Conservation (phyloP, 495 filamentous ascomycete genomes). For the Penicillium cosmopolitanum region DNA sequence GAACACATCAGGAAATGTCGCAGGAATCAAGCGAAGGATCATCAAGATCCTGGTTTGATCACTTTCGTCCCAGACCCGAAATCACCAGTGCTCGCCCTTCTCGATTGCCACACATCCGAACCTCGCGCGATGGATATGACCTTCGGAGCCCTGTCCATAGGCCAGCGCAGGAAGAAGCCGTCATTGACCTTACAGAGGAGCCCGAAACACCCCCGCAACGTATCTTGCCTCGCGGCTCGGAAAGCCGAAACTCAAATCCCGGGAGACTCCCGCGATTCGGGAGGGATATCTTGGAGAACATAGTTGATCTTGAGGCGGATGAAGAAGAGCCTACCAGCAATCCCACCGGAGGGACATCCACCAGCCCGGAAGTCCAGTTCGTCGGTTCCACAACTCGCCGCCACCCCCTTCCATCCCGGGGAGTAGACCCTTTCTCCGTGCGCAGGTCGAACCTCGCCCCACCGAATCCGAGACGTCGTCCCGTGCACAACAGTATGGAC, state of each 20-base stretch:
- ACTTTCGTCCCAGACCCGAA: slow-evolving; percentile 23
- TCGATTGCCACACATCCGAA: slow-evolving; percentile 37
- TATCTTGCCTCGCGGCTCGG: slow-evolving; percentile 5
- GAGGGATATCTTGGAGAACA: slow-evolving; percentile 37
- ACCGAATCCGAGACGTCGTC: background rate
- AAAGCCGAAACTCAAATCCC: slow-evolving; percentile 12
- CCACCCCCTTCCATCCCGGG: slow-evolving; percentile 9
- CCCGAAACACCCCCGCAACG: slow-evolving; percentile 40
- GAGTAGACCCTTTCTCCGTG: background rate
- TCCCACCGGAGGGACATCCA: slow-evolving; percentile 27
- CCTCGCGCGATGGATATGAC: slow-evolving; percentile 53
- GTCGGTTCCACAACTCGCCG: slow-evolving; percentile 31
- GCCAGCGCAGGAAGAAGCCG: slow-evolving; percentile 31
- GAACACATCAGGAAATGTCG: slow-evolving; percentile 45
- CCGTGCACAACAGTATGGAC: background rate
- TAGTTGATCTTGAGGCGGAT: slow-evolving; percentile 42
- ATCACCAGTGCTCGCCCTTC: slow-evolving; percentile 16
- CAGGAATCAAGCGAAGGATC: slow-evolving; percentile 14
- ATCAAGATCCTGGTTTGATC: slow-evolving; percentile 26
- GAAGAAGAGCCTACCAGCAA: slow-evolving; percentile 25
- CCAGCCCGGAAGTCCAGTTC: slow-evolving; percentile 46
- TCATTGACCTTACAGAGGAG: slow-evolving; percentile 62
- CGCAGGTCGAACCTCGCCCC: background rate
- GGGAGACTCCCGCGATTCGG: slow-evolving; percentile 37
- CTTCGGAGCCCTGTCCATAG: slow-evolving; percentile 49